A percentile compares a stretch with the other conserved stretches of the same genome.
phyloP scores from a whole-genome alignment of 495 filamentous ascomycete species.

The Talaromyces liani region DNA sequence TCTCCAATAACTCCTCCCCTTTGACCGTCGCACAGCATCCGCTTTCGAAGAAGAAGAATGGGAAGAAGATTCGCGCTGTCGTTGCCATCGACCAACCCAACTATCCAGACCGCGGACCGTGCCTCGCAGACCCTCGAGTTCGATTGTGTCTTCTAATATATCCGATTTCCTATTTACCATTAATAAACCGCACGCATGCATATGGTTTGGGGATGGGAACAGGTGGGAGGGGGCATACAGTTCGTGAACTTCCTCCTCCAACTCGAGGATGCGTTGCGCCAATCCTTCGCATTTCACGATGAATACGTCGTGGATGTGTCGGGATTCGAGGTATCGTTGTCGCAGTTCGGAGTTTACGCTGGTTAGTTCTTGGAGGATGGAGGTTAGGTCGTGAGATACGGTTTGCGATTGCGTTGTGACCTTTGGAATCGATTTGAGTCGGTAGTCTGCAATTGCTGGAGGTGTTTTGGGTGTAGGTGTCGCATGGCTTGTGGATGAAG shows the following conservation, averaged over 20 bases:
- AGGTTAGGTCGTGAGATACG: constrained; percentile 10
- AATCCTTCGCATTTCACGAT: constrained; percentile 22
- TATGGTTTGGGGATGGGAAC: neutral
- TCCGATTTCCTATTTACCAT: constrained; percentile 20
- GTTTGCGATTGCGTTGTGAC: neutral
- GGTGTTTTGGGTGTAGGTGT: neutral
- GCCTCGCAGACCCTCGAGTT: constrained; percentile 30
- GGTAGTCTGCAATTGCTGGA: neutral
- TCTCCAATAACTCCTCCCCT: constrained; percentile 15
- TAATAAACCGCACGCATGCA: neutral
- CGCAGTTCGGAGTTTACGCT: constrained; percentile 20
- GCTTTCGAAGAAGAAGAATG: neutral
- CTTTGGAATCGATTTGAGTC: neutral
- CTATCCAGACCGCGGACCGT: constrained; percentile 27
- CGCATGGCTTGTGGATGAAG: neutral
- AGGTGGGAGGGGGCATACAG: constrained; percentile 18
- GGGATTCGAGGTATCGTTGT: constrained; percentile 24
- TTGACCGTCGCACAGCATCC: constrained; percentile 7
- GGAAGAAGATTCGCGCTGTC: constrained; percentile 12
- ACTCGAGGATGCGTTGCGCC: constrained; percentile 17
- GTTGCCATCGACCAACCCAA: constrained; percentile 24
- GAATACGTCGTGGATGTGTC: constrained; percentile 25
- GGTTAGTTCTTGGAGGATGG: constrained; percentile 20
- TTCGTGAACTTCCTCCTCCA: constrained; percentile 26
- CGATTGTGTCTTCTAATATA: constrained; percentile 25